Conservation (phyloP, 306 rosid genomes). For the Prunus mongolica region DNA sequence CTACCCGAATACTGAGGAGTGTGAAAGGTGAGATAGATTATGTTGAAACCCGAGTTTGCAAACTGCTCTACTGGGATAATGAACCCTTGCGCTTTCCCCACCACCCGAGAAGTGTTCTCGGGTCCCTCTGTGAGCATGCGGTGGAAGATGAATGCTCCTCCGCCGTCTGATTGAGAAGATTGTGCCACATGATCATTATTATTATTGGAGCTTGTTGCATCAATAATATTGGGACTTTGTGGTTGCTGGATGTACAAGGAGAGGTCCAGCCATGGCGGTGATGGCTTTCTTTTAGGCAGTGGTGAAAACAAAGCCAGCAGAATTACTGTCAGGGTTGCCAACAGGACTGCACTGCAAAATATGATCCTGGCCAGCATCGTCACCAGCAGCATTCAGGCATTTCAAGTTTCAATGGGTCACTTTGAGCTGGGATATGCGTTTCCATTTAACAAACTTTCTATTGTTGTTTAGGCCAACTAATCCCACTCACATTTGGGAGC, state of each 20-base stretch:
- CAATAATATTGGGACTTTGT: neutral
- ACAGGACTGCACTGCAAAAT: slow-evolving; percentile 50
- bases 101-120: slow-evolving; percentile 53
- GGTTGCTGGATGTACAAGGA: slow-evolving; percentile 80
- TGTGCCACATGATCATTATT: neutral
- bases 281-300: slow-evolving; percentile 31
- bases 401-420: slow-evolving; percentile 1
- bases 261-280: slow-evolving; percentile 52
- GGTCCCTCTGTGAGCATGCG: slow-evolving; percentile 68
- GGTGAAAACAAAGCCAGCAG: slow-evolving; percentile 69
- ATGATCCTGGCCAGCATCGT: slow-evolving; percentile 47
- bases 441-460: neutral
- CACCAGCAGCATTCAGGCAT: neutral
- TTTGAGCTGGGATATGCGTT: neutral
- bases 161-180: slow-evolving; percentile 12
- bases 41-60: slow-evolving; percentile 57
- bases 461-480: slow-evolving; percentile 34
- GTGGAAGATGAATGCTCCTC: slow-evolving; percentile 58
- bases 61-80: slow-evolving; percentile 60
- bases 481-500: slow-evolving; percentile 4
- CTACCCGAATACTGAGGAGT: slow-evolving; percentile 59
- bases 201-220: slow-evolving; percentile 12
- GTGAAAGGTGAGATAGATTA: slow-evolving; percentile 68
- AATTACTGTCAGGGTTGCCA: slow-evolving; percentile 58
- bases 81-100: slow-evolving; percentile 72